Evolutionary conservation across 305 asterid species (phyloP), one percentile per base, ranked within the genome.

Genomic region (Fraxinus latifolia): DNA sequence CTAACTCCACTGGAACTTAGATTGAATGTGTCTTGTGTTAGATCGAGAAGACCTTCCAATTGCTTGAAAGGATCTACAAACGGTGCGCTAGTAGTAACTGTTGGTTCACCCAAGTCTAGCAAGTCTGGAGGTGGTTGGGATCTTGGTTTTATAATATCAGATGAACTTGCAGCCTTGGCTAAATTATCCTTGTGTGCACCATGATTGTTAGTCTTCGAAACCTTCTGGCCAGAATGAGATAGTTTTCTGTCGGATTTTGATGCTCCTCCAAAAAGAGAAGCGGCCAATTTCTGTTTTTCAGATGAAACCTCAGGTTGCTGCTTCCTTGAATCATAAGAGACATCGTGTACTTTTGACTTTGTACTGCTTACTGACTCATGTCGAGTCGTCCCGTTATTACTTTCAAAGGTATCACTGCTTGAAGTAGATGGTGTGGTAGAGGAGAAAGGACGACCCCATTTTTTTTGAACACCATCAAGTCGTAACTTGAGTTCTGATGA

Each of bases 391-490:
- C 93, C 98, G 36, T 87, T 89, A 84, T 86, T 93, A 87, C 80
- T 77, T 85, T 88, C 92, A 53, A 79, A 75, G 42, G 82, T 19
- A 39, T 91, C 93, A 7, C 84, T 70, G 81, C 60, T 87, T 39
- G 96, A 88, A 34, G 92, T 83, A 47, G 98, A 88, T 76, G 95
- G 89, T 27, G 90, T n/a, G 6, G 98, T 42, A 78, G 94, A 77
- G 81, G 98, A 88, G 92, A 87, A 91, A 33, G 91, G 93, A 55
- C 88, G 93, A 27, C 98, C 99, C 99, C 98, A 94, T 88, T 94
- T 96, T 84, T 77, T 92, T 79, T 95, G 99, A 76, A 96, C 96
- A 78, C 98, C 98, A 82, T 95, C 98, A 33, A 96, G 99, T 70
- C 96, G 91, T 81, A 96, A 90, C 89, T 90, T 92, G 86, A 94